These are phyloP conservation scores for Lactarius sanguifluus DNA, from an alignment of 768 basidiomycete species.

Conservation along the genomic window DNA sequence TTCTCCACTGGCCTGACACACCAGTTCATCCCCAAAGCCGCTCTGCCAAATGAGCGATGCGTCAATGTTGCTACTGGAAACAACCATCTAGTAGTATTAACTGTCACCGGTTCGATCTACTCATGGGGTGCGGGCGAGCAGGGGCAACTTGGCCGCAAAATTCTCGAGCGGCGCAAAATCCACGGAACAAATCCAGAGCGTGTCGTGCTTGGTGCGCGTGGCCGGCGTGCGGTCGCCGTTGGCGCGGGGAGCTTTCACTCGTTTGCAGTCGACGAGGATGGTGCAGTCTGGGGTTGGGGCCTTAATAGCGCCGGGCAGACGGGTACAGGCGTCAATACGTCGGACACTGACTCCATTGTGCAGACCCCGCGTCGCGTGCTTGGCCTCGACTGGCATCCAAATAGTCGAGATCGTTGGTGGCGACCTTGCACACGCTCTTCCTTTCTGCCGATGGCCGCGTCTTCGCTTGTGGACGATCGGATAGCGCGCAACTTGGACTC, in stretches of 20 bases:
- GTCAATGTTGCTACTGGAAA: slow-evolving; percentile 75
- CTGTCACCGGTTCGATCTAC: slow-evolving; percentile 83
- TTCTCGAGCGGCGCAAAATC: slow-evolving; percentile 84
- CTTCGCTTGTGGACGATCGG: slow-evolving; percentile 82
- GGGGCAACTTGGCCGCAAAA: slow-evolving; percentile 87
- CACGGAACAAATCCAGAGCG: slow-evolving; percentile 89
- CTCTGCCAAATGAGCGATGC: slow-evolving; percentile 65
- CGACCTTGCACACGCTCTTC: slow-evolving; percentile 91
- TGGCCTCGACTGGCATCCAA: slow-evolving; percentile 53
- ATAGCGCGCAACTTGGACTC: slow-evolving; percentile 81
- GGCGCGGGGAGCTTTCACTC: slow-evolving; percentile 86
- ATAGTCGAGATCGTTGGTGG: slow-evolving; percentile 79
- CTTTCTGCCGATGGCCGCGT: slow-evolving; percentile 80
- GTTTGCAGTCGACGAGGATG: slow-evolving; percentile 83
- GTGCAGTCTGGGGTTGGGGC: slow-evolving; percentile 95
- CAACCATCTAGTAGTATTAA: slow-evolving; percentile 89
- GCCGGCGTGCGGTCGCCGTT: slow-evolving; percentile 62
- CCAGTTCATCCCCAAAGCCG: slow-evolving; percentile 65
- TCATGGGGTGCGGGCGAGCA: slow-evolving; percentile 92
- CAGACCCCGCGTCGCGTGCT: slow-evolving; percentile 64
- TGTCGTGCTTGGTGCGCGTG: slow-evolving; percentile 69
- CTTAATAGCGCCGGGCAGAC: slow-evolving; percentile 87
- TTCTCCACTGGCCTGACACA: slow-evolving; percentile 67
- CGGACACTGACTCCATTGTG: slow-evolving; percentile 52
- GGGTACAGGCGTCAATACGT: slow-evolving; percentile 54